A percentile compares a stretch with the other conserved stretches of the same genome.
phyloP scores from a whole-genome alignment of 768 basidiomycete species.

The Gloeostereum incarnatum region DNA sequence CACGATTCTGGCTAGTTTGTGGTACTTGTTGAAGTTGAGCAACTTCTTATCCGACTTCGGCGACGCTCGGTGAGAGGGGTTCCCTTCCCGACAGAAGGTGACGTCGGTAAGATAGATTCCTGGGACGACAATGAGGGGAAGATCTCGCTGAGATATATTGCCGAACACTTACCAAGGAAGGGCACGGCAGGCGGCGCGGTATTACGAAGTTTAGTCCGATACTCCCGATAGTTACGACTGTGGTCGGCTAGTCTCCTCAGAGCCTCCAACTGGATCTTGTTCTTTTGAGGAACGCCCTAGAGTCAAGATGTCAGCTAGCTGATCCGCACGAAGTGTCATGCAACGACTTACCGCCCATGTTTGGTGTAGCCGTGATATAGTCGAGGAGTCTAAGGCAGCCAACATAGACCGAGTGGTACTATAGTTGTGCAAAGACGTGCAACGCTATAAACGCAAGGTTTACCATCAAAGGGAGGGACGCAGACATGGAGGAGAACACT shows the following conservation, averaged over 20 bases:
- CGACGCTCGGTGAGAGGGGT: conserved; percentile 76
- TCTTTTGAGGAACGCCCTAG: conserved; percentile 81
- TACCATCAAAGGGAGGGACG: not conserved
- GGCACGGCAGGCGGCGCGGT: conserved; percentile 91
- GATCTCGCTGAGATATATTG: conserved; percentile 1
- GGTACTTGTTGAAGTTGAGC: conserved; percentile 96
- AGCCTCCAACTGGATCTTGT: conserved; percentile 66
- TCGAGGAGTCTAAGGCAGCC: conserved; percentile 92
- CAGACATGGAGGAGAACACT: conserved; percentile 20
- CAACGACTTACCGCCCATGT: conserved; percentile 79
- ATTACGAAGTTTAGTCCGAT: conserved; percentile 78
- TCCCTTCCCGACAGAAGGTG: conserved; percentile 94
- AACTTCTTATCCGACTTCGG: conserved; percentile 73
- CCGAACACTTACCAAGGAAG: conserved; percentile 86
- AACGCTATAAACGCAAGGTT: conserved; percentile 50
- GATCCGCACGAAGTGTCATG: not conserved
- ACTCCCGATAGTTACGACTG: conserved; percentile 83
- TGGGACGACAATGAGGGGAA: conserved; percentile 15
- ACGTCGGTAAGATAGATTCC: conserved; percentile 86
- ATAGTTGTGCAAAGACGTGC: conserved; percentile 76
- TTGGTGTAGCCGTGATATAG: conserved; percentile 83
- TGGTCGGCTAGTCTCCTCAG: conserved; percentile 87
- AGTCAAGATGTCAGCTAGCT: conserved; percentile 3
- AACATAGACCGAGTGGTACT: conserved; percentile 89
- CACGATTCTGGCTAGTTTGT: conserved; percentile 79